Evolutionary conservation across 2,329 filamentous ascomycete genomes (phyloP).

Genomic region (Arthrobotrys iridis): DNA sequence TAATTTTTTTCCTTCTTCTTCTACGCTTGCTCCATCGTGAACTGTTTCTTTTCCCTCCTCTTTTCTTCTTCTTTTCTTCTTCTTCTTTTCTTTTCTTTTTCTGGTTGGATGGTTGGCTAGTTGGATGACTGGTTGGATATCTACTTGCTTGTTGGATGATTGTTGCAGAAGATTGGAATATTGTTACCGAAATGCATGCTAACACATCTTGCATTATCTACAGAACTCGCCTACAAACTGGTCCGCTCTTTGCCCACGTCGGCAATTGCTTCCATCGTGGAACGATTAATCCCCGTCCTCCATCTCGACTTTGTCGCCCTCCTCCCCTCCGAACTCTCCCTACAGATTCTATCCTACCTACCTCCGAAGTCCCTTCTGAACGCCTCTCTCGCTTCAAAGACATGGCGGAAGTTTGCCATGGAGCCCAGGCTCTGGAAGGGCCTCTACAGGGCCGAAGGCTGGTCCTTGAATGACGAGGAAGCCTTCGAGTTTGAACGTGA

Average conservation of each 20-base stretch:
- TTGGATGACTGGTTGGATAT: slow-evolving; percentile 5
- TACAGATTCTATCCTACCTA: slow-evolving; percentile 87
- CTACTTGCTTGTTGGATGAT: slow-evolving; percentile 17
- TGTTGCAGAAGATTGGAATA: too few relatives aligned
- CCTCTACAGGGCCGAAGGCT: slow-evolving; percentile 85
- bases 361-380: slow-evolving; percentile 81
- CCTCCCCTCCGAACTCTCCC: slow-evolving; percentile 88
- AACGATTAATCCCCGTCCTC: slow-evolving; percentile 80
- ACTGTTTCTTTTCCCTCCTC: background rate
- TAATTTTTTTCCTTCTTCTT: slow-evolving; percentile 19
- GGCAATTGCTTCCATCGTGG: slow-evolving; percentile 80
- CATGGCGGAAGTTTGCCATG: slow-evolving; percentile 82
- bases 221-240: slow-evolving; percentile 83
- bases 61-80: slow-evolving; percentile 9
- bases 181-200: too few relatives aligned
- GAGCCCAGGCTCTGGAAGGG: slow-evolving; percentile 88
- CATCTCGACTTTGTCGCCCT: slow-evolving; percentile 91
- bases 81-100: slow-evolving; percentile 27
- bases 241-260: slow-evolving; percentile 82
- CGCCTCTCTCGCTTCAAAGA: slow-evolving; percentile 79
- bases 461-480: slow-evolving; percentile 75
- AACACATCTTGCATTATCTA: slow-evolving; percentile 3
- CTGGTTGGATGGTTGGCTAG: too few relatives aligned
- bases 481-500: slow-evolving; percentile 74
- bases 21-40: too few relatives aligned